These are phyloP conservation scores for Tanacetum coccineum DNA, from an alignment of 129 eudicot genomes.

Conservation along the genomic window DNA sequence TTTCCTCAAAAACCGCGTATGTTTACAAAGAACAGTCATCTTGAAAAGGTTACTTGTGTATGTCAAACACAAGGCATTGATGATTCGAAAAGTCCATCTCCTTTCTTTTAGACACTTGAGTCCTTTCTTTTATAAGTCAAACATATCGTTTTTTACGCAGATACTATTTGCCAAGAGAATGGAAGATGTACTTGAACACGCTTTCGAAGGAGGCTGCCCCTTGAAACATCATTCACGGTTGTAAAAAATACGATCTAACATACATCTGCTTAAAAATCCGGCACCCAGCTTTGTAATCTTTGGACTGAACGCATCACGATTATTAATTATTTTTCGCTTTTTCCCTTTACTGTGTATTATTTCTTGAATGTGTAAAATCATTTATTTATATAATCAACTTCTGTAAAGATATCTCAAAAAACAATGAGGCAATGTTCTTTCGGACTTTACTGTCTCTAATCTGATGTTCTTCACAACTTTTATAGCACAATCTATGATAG, in stretches of 20 bases:
- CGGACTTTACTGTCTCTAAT: no score
- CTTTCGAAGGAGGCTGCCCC: constrained; percentile 98
- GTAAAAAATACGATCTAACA: constrained; percentile 30
- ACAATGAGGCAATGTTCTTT: no score
- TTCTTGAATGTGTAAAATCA: constrained; percentile 15
- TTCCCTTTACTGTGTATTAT: constrained; percentile 3
- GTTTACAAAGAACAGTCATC: no score
- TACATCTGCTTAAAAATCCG: constrained; percentile 3
- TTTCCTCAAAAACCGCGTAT: not conserved
- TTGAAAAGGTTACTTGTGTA: no score
- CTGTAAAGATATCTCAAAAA: no score
- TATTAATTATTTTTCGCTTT: not conserved
- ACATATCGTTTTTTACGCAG: constrained; percentile 25
- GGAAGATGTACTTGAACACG: constrained; percentile 96
- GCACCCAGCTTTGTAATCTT: constrained; percentile 13
- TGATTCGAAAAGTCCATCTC: not conserved
- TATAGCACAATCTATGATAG: no score
- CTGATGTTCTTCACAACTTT: no score
- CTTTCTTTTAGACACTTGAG: not conserved
- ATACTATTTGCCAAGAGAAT: constrained; percentile 73
- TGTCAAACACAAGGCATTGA: no score
- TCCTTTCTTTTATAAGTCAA: constrained; percentile 4
- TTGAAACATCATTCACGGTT: constrained; percentile 62
- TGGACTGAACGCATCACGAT: constrained; percentile 2
- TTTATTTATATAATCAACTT: not conserved